phyloP scores from a whole-genome alignment of 495 filamentous ascomycete species.

The Rhizodiscina lignyota region DNA sequence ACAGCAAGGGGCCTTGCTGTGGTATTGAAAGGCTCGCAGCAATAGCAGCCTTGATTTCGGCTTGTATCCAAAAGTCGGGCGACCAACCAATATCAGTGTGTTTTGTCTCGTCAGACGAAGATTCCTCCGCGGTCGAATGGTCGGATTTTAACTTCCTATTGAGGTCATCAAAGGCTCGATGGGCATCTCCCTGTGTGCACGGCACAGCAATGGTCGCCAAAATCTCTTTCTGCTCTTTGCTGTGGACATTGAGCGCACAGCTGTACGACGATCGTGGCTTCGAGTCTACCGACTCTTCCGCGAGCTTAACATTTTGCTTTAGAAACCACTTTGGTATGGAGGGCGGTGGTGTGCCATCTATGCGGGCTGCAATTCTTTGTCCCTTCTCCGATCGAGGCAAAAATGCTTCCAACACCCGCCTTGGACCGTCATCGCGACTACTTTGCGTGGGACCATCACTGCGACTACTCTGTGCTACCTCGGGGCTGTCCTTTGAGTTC shows the following conservation, averaged over 20 bases:
- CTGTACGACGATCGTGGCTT: background rate
- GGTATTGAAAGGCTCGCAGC: slow-evolving; percentile 1
- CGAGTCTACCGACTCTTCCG: slow-evolving; percentile 7
- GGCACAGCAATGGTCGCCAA: background rate
- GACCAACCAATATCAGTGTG: background rate
- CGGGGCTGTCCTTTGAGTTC: too few species aligned
- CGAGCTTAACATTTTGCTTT: slow-evolving; percentile 18
- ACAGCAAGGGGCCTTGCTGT: slow-evolving; percentile 6
- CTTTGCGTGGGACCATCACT: too few species aligned
- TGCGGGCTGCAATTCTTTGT: too few species aligned
- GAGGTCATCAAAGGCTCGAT: background rate
- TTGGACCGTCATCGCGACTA: too few species aligned
- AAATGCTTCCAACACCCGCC: too few species aligned
- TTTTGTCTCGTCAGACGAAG: background rate
- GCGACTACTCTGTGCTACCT: too few species aligned
- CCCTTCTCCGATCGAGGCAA: too few species aligned
- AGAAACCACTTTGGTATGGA: slow-evolving; percentile 30
- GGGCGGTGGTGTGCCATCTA: too few species aligned
- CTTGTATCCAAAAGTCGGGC: slow-evolving; percentile 1
- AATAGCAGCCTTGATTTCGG: slow-evolving; percentile 8
- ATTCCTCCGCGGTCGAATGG: background rate
- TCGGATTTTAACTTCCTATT: background rate
- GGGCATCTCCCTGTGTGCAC: slow-evolving; percentile 9
- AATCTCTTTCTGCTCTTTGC: too few species aligned
- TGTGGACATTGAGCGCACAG: too few species aligned